Conservation (phyloP, 208 protist species). For the Leishmania aethiopica region DNA sequence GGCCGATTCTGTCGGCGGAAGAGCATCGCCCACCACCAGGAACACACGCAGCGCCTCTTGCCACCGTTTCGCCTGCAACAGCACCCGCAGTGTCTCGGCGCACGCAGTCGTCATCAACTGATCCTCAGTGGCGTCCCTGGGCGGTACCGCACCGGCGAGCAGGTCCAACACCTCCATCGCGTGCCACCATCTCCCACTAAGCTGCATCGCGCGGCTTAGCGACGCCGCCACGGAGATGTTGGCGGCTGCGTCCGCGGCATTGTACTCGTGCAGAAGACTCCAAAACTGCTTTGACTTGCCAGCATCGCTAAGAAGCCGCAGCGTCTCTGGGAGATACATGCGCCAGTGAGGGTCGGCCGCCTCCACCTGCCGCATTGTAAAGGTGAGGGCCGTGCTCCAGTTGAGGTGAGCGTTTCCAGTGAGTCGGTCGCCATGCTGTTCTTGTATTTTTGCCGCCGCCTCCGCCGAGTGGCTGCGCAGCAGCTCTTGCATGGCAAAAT, state of each 20-base stretch:
- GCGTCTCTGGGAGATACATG: conserved; percentile 40
- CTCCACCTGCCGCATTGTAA: conserved; percentile 34
- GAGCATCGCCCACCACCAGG: conserved; percentile 28
- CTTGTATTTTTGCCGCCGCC: conserved; percentile 40
- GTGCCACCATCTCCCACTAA: conserved; percentile 63
- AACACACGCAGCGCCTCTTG: conserved; percentile 60
- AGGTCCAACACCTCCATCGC: conserved; percentile 73
- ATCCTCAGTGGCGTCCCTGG: conserved; percentile 44
- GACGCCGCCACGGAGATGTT: conserved; percentile 63
- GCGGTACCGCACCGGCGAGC: conserved; percentile 37
- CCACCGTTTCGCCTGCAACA: conserved; percentile 61
- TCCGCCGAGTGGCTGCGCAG: conserved; percentile 37
- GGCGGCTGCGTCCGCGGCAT: conserved; percentile 11
- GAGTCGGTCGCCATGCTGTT: conserved; percentile 64
- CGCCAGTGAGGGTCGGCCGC: conserved; percentile 49
- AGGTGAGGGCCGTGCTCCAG: conserved; percentile 54
- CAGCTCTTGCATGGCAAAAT: conserved; percentile 47
- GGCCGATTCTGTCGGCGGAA: conserved; percentile 27
- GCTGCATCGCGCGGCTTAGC: conserved; percentile 52
- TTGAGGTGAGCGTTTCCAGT: conserved; percentile 39
- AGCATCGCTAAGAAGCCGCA: conserved; percentile 87
- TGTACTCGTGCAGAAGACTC: conserved; percentile 52
- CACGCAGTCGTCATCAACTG: conserved; percentile 54
- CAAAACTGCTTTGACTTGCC: conserved; percentile 53
- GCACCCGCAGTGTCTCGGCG: conserved; percentile 52